Conservation (phyloP, 2,329 filamentous ascomycete species). For the Colletotrichum lentis region DNA sequence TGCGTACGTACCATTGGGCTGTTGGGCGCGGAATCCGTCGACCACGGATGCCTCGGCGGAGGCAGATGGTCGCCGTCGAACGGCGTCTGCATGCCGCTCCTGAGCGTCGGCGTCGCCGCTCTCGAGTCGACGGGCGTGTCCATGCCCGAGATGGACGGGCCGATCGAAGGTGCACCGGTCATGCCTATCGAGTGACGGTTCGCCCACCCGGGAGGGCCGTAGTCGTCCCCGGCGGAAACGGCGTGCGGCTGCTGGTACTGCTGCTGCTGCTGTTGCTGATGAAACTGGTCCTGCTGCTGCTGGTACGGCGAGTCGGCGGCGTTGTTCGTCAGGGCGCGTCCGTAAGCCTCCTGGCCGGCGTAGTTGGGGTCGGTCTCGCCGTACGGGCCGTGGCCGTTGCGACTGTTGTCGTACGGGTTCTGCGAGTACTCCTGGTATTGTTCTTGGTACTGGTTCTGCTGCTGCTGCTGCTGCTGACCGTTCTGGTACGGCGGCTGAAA, state of each 20-base stretch:
- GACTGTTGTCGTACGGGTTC: constrained; percentile 32
- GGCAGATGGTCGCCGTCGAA: constrained; percentile 39
- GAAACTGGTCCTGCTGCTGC: constrained; percentile 28
- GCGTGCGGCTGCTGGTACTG: constrained; percentile 17
- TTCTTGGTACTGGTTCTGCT: constrained; percentile 22
- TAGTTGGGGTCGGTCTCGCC: constrained; percentile 43
- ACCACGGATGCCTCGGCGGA: constrained; percentile 33
- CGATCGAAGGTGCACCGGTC: constrained; percentile 31
- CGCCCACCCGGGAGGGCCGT: constrained; percentile 36
- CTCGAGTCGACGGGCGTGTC: constrained; percentile 40
- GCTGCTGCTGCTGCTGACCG: constrained; percentile 12
- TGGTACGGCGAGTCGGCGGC: constrained; percentile 26
- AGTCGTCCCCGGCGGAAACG: constrained; percentile 27
- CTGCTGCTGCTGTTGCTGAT: constrained; percentile 9
- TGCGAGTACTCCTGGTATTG: constrained; percentile 41
- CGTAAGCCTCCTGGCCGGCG: constrained; percentile 36
- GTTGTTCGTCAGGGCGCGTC: constrained; percentile 33
- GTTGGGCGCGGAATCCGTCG: constrained; percentile 40
- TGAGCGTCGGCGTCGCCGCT: constrained; percentile 45
- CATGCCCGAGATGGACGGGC: constrained; percentile 36
- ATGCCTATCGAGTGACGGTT: constrained; percentile 36
- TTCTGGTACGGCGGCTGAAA: constrained; percentile 34
- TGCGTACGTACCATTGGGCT: constrained; percentile 41
- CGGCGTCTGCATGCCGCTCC: constrained; percentile 43
- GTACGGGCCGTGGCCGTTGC: constrained; percentile 15